These are phyloP conservation scores for Arctium minus DNA, from an alignment of 129 eudicot species.

Conservation along the genomic window DNA sequence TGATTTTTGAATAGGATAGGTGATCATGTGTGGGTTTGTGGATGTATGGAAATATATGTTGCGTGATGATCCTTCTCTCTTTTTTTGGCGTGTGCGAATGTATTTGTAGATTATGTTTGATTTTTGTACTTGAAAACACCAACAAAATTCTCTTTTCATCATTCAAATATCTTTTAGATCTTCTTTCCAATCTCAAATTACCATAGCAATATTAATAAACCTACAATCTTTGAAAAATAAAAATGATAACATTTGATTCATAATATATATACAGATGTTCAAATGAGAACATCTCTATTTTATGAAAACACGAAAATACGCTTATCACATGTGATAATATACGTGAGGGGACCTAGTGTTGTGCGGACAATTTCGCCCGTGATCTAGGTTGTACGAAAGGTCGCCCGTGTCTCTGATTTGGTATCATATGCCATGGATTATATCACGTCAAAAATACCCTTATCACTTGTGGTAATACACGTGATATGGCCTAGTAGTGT, in stretches of 20 bases:
- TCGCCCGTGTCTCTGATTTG: too few species aligned
- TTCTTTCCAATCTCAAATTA: not conserved
- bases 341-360: too few species aligned
- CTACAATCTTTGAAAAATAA: not conserved
- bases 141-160: not conserved
- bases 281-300: too few species aligned
- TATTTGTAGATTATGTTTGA: constrained; percentile 19
- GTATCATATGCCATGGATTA: too few species aligned
- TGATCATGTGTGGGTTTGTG: not conserved
- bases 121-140: constrained; percentile 19
- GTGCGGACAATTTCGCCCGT: too few species aligned
- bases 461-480: too few species aligned
- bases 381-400: too few species aligned
- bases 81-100: constrained; percentile 16
- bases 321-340: too few species aligned
- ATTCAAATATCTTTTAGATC: not conserved
- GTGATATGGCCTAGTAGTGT: too few species aligned
- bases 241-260: not conserved
- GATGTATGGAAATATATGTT: not conserved
- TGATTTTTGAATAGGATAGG: not conserved
- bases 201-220: not conserved
- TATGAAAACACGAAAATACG: too few species aligned
- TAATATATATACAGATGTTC: too few species aligned
- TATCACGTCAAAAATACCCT: too few species aligned
- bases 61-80: constrained; percentile 15